Evolutionary conservation across 306 rosid species (phyloP), one percentile per base, ranked within the genome.

Genomic region (Lathyrus aphaca): DNA sequence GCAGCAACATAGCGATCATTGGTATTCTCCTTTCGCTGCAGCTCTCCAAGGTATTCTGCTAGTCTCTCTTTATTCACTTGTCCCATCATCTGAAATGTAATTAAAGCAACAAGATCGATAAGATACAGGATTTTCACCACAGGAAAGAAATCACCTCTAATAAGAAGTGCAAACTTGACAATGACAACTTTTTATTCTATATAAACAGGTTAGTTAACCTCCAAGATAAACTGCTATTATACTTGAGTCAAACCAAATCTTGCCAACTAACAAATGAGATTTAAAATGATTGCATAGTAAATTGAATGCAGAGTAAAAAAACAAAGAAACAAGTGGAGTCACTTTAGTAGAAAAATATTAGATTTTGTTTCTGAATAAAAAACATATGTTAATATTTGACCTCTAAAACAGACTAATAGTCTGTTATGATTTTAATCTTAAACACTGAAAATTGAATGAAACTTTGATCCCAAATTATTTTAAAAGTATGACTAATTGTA

Each of bases 1-100:
- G 97, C 98, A 61, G 95, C 96, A 68, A 90, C 89, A 69, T 87
- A 94, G n/a, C 92, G 92, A 60, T 90, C 96, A 64, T 94, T 87
- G 46, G 97, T 88, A 72, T 94, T 81, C 82, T 93, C 97, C 64
- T 93, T 88, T 78, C 94, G 17, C 81, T 83, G 89, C 76, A 93
- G 75, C 90, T 91, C 97, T 38, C 96, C 93, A 0, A 93, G 91
- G 66, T 48, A 90, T 76, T 94, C 98, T 6, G 88, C 96, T 65
- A 90, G 75, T 32, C 98, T 85, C 66, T 90, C 96, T 59, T 77
- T 86, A 51, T 94, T 94, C 23, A 78, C 89, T 74, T 85, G 85
- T 11, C 92, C 97, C 96, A 87, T 94, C 91, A 81, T 93, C 97
- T 93, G 80, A 60, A 64, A 71, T 44, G 44, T 54, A 67, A 69